phyloP scores from a whole-genome alignment of 1,139 yeast species.

The Yamadazyma pseudoaaseri region DNA sequence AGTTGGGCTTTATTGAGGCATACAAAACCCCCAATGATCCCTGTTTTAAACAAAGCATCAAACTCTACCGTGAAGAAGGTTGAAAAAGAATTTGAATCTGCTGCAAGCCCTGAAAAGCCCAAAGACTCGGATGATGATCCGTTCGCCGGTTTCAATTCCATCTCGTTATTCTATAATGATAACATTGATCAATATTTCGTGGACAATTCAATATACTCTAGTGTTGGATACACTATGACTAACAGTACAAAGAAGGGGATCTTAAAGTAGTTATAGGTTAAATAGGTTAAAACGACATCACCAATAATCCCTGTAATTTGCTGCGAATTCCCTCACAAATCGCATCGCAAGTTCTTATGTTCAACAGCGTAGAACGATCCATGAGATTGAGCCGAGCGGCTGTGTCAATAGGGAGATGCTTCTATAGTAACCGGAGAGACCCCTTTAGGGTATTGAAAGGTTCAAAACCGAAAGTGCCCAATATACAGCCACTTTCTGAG shows the following conservation, averaged over 20 bases:
- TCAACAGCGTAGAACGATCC: too few species aligned
- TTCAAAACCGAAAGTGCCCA: too few species aligned
- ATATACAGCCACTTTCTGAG: too few species aligned
- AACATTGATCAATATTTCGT: conserved; percentile 21
- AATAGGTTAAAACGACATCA: too few species aligned
- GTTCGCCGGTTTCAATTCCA: conserved; percentile 83
- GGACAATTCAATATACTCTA: conserved; percentile 54
- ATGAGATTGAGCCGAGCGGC: too few species aligned
- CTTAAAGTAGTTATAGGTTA: conserved; percentile 4
- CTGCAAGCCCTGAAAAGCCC: conserved; percentile 18
- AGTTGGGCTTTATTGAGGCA: conserved; percentile 95
- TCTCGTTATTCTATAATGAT: conserved; percentile 79
- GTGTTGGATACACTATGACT: conserved; percentile 64
- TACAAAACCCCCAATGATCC: conserved; percentile 93
- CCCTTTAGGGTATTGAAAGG: neutral
- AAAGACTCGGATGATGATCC: conserved; percentile 56
- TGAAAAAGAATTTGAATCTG: conserved; percentile 30
- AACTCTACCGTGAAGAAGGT: conserved; percentile 25
- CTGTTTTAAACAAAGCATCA: conserved; percentile 60
- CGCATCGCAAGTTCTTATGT: conserved; percentile 4
- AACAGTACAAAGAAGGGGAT: conserved; percentile 13
- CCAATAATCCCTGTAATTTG: neutral
- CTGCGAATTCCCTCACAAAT: neutral
- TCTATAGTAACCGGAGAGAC: too few species aligned
- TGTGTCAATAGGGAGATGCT: too few species aligned